A percentile compares a stretch with the other conserved stretches of the same genome.
phyloP scores from a whole-genome alignment of 495 filamentous ascomycete species.

The Podospora pseudoanserina region DNA sequence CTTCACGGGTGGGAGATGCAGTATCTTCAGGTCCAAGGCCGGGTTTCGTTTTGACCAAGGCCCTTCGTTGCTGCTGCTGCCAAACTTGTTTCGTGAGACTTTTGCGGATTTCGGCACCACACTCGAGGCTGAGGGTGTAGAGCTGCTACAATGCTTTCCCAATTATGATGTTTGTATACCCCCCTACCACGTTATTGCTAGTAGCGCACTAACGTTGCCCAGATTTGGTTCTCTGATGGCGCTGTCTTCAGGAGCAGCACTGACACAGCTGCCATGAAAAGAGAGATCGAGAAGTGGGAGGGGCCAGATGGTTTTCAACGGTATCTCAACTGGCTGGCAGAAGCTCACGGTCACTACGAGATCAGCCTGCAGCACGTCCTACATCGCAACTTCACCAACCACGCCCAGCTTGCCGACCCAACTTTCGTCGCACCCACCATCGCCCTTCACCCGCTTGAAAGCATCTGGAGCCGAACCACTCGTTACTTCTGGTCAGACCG shows the following conservation, averaged over 20 bases:
- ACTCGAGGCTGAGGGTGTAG: slow-evolving; percentile 54
- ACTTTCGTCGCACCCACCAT: slow-evolving; percentile 52
- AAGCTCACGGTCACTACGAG: slow-evolving; percentile 64
- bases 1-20: slow-evolving; percentile 64
- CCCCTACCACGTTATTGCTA: background rate
- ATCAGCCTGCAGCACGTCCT: slow-evolving; percentile 58
- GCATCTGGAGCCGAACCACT: slow-evolving; percentile 55
- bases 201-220: background rate
- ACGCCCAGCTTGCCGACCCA: slow-evolving; percentile 49
- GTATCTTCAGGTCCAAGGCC: slow-evolving; percentile 51
- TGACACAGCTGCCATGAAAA: slow-evolving; percentile 60
- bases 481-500: slow-evolving; percentile 65
- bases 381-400: slow-evolving; percentile 56
- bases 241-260: slow-evolving; percentile 55
- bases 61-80: slow-evolving; percentile 65
- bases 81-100: slow-evolving; percentile 58
- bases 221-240: slow-evolving; percentile 54
- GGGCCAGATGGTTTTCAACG: slow-evolving; percentile 60
- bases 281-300: slow-evolving; percentile 63
- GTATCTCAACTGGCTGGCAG: slow-evolving; percentile 58
- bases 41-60: slow-evolving; percentile 67
- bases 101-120: slow-evolving; percentile 62
- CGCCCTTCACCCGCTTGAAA: slow-evolving; percentile 60
- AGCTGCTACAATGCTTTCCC: slow-evolving; percentile 63
- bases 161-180: slow-evolving; percentile 61